Evolutionary conservation across 2,329 filamentous ascomycete genomes (phyloP), one percentile per base, ranked within the genome.

Genomic region (Fusarium sp.): DNA sequence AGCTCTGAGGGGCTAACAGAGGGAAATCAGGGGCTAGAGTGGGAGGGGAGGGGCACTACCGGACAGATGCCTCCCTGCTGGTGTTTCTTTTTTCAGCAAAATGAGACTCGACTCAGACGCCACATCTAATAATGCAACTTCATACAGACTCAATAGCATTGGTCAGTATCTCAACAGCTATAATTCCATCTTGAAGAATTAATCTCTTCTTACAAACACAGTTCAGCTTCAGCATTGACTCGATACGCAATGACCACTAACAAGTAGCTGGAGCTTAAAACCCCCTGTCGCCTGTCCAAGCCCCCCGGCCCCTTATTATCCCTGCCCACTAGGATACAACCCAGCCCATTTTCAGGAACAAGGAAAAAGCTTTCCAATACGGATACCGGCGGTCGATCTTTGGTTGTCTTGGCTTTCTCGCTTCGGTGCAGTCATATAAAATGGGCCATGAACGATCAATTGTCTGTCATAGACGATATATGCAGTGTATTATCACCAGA

Each of bases 221-320:
- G n/a, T 27, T 38, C 18, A 49, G 16, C 12, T 50, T 38, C 45
- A 38, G 29, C 29, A 20, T 58, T 29, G 24, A 60, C 32, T 52
- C 52, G 47, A 34, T 40, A 61, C 56, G 25, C 38, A 56, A 42
- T 32, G 43, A 25, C 47, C 42, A 32, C 47, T 34, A 44, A 29
- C 47, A 47, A 69, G 40, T 38, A 50, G 55, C 38, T 34, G 34
- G 18, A 54, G 52, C 47, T 70, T 57, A 55, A 71, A 71, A 61
- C 25, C 51, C 56, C 63, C 43, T 22, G 49, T 27, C 25, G 25
- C 25, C 24, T 65, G 68, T 69, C 42, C 12, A 60, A 58, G 50
- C 22, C 54, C 64, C 44, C 57, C 40, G 49, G 62, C 59, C 68
- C 68, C 66, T 68, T 71, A 58, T 27, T 47, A 57, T 50, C 68